These are phyloP conservation scores for Avena insularis DNA, from an alignment of 176 grass and related monocot species.

Conservation along the genomic window DNA sequence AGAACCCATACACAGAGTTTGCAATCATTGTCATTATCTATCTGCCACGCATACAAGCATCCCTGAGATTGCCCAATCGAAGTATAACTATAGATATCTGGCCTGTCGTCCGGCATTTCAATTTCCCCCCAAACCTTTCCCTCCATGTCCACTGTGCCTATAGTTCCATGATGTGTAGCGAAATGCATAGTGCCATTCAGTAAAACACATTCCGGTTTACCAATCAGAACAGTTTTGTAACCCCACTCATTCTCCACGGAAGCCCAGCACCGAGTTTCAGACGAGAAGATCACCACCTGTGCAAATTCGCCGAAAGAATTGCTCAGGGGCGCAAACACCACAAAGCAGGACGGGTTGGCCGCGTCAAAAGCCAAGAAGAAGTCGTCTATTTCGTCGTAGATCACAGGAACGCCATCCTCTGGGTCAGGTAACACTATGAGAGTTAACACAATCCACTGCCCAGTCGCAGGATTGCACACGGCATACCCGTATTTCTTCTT, in stretches of 20 bases:
- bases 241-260: not conserved
- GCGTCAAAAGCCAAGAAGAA: not conserved
- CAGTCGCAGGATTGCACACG: conserved; percentile 4
- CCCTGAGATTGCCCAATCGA: conserved; percentile 21
- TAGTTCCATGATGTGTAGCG: not conserved
- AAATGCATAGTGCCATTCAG: conserved; percentile 8
- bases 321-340: not conserved
- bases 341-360: not conserved
- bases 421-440: conserved; percentile 1
- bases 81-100: not conserved
- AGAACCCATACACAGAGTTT: not conserved
- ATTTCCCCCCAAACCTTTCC: conserved; percentile 13
- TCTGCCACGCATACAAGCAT: conserved; percentile 6
- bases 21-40: not conserved
- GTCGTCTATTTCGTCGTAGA: not conserved
- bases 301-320: not conserved
- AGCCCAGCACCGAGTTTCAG: conserved; percentile 2
- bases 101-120: not conserved
- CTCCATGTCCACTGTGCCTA: conserved; percentile 3
- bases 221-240: not conserved
- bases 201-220: not conserved
- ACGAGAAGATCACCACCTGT: not conserved
- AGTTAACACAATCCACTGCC: not conserved
- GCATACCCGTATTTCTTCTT: conserved; percentile 13
- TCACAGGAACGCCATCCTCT: conserved; percentile 6